Percentiles rank a stretch among this genome's conserved stretches.
phyloP scores from a whole-genome alignment of 768 basidiomycete species.

The Scleroderma citrinum region DNA sequence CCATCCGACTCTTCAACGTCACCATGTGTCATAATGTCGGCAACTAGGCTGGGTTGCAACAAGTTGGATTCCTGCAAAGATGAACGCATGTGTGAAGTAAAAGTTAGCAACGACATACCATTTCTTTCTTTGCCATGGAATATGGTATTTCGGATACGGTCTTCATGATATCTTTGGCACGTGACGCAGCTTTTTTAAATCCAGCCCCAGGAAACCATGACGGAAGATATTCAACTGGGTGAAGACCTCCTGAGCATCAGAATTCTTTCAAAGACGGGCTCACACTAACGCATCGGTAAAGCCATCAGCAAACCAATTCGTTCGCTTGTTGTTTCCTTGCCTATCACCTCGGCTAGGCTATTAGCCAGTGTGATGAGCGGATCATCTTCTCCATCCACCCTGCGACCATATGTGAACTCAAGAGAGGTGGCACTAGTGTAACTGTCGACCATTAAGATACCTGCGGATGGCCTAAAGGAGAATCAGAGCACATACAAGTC shows the following conservation, averaged over 20 bases:
- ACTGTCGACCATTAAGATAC: not conserved
- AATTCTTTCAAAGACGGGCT: not conserved
- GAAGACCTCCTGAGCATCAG: not conserved
- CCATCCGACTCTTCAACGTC: not conserved
- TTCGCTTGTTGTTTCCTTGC: not conserved
- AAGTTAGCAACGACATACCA: not conserved
- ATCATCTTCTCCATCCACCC: conserved; percentile 3
- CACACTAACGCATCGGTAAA: conserved; percentile 8
- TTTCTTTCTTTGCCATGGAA: conserved; percentile 2
- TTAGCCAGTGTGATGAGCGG: conserved; percentile 3
- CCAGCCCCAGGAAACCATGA: conserved; percentile 9
- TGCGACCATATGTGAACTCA: conserved; percentile 5
- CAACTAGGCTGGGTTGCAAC: not conserved
- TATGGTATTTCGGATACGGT: conserved; percentile 3
- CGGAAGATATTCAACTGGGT: conserved; percentile 5
- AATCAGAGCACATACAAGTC: not conserved
- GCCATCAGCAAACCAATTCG: conserved; percentile 1
- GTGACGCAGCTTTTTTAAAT: conserved; percentile 1
- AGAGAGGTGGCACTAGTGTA: conserved; percentile 1
- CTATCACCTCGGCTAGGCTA: not conserved
- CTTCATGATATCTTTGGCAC: not conserved
- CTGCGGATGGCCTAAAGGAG: not conserved
- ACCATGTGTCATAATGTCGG: not conserved
- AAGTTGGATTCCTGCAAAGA: not conserved
- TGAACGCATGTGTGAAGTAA: not conserved